Evolutionary conservation across 352 stramenopile species (phyloP).

Genomic region (Elongisporangium senticosum): DNA sequence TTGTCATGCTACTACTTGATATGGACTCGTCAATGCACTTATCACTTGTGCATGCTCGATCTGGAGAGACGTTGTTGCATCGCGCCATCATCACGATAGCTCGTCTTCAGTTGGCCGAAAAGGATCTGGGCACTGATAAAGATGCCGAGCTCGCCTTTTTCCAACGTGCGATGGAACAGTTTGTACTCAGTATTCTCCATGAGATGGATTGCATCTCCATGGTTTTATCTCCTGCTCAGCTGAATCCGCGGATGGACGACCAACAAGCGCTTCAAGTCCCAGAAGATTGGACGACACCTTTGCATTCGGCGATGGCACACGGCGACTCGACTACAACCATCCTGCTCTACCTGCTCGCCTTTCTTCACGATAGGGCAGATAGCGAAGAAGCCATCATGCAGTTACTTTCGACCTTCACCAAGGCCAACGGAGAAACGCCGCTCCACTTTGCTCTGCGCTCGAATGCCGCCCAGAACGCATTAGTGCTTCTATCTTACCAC

Average conservation of each 20-base stretch:
- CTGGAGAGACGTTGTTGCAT: background rate
- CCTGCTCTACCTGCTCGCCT: slow-evolving; percentile 41
- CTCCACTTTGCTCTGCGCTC: slow-evolving; percentile 39
- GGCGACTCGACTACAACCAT: slow-evolving; percentile 26
- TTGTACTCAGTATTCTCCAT: background rate
- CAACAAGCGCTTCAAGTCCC: background rate
- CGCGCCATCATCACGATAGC: background rate
- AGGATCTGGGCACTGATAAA: background rate
- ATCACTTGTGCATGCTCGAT: slow-evolving; percentile 2
- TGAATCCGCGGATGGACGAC: background rate
- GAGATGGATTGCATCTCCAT: background rate
- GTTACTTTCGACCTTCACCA: slow-evolving; percentile 18
- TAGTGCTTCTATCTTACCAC: slow-evolving; percentile 29
- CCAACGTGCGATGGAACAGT: background rate
- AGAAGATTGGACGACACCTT: background rate
- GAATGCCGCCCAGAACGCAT: slow-evolving; percentile 29
- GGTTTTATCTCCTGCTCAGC: background rate
- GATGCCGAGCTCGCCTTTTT: background rate
- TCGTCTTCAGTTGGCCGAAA: background rate
- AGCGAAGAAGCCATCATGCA: slow-evolving; percentile 11
- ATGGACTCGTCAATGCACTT: background rate
- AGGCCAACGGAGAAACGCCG: slow-evolving; percentile 22
- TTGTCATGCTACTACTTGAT: slow-evolving; percentile 53
- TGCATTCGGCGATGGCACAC: slow-evolving; percentile 10
- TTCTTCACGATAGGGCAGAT: slow-evolving; percentile 14